Evolutionary conservation across 331 rosid species (phyloP), one percentile per base, ranked within the genome.

Genomic region (Cydonia oblonga): DNA sequence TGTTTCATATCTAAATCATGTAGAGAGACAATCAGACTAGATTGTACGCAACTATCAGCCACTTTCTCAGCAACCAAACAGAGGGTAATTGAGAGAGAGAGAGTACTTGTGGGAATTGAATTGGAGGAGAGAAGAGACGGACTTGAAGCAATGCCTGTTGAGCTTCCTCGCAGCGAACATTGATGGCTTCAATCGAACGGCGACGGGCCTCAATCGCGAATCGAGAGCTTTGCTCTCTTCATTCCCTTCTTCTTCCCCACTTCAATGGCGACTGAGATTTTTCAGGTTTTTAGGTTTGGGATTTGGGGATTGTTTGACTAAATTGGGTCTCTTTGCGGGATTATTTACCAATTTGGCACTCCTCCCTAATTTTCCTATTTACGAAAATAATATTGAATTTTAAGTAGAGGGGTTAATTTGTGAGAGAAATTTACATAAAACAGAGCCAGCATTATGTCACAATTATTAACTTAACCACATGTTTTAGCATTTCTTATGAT

Each of bases 81-180:
- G 42, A 8, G 38, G 46, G 46, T 38, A 18, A 13, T 5, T 38
- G 16, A 71, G 32, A 49, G 66, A 67, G 64, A 42, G 25, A 49
- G 4, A 16, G 24, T 86, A 91, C 96, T 79, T 84, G 83, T 52
- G 82, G 77, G 83, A 79, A 84, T 73, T 63, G 76, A 85, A 73
- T 24, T 86, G 91, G 77, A 84, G 77, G 58, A 88, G 78, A 74
- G 81, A 77, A 4, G 87, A 85, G n/a, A 84, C 66, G 73, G 87
- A 58, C 76, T 79, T 86, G 78, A 85, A 88, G 90, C 83, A 84
- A 69, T 82, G 86, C 60, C 80, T 83, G 53, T 82, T 89, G 44
- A 87, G 85, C 62, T 81, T 82, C 72, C 89, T 86, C 29, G 89
- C 74, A 75, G 84, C 81, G 25, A 85, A 89, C 98, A 93, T 93